These are phyloP conservation scores for Fraxinus platypoda DNA, from an alignment of 305 asterid species.

Conservation along the genomic window DNA sequence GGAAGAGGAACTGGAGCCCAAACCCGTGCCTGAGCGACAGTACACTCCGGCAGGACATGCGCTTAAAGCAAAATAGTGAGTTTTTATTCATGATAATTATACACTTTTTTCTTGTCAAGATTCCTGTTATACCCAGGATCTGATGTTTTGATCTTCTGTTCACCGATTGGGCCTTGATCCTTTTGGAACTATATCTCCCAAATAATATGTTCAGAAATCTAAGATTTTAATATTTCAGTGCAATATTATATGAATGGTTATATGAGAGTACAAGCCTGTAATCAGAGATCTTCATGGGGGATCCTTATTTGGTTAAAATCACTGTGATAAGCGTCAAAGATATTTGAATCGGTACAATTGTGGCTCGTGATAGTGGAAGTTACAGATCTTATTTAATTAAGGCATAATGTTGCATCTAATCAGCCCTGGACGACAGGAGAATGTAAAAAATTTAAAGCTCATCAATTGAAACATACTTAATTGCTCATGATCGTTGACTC, in stretches of 20 bases:
- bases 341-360: background rate
- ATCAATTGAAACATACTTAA: slow-evolving; percentile 11
- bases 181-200: background rate
- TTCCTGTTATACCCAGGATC: background rate
- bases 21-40: slow-evolving; percentile 66
- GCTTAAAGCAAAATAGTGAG: slow-evolving; percentile 84
- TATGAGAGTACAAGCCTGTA: background rate
- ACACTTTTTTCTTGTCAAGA: background rate
- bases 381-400: background rate
- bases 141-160: background rate
- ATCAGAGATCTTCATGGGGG: background rate
- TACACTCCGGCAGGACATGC: slow-evolving; percentile 83
- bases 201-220: background rate
- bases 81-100: slow-evolving; percentile 17
- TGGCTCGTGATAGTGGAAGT: background rate
- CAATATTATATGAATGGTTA: background rate
- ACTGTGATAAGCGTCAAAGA: background rate
- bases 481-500: slow-evolving; percentile 10
- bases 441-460: slow-evolving; percentile 14
- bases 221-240: background rate
- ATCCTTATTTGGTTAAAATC: background rate
- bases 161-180: background rate
- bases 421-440: slow-evolving; percentile 21
- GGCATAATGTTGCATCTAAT: slow-evolving; percentile 1
- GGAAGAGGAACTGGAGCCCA: slow-evolving; percentile 68